A percentile compares a stretch with the other conserved stretches of the same genome.
These are phyloP conservation scores for Cichorium intybus DNA, from an alignment of 140 eudicot species.

Conservation along the genomic window DNA sequence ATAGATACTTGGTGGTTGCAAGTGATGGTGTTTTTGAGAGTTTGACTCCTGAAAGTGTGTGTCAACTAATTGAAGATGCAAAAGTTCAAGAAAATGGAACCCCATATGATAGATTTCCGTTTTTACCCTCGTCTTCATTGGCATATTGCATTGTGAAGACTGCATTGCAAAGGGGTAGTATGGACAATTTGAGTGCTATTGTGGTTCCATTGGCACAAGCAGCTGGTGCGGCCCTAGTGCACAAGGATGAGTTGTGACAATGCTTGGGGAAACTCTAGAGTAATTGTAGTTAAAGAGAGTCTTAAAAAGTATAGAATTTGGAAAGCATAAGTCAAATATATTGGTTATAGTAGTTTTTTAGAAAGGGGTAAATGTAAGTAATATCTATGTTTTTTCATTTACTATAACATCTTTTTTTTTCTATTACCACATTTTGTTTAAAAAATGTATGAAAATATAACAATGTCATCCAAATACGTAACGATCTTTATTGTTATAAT, in stretches of 20 bases:
- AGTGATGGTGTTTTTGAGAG: slow-evolving; percentile 78
- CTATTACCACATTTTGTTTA: background rate
- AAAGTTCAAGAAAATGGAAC: slow-evolving; percentile 17
- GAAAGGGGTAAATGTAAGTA: background rate
- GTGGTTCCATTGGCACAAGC: slow-evolving; percentile 43
- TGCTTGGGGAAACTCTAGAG: background rate
- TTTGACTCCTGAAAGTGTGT: slow-evolving; percentile 49
- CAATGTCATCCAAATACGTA: background rate
- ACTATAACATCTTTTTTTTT: background rate
- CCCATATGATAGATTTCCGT: slow-evolving; percentile 10
- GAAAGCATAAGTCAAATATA: background rate
- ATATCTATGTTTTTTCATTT: background rate
- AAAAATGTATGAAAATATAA: background rate
- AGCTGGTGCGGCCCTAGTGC: background rate
- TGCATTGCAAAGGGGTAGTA: slow-evolving; percentile 62
- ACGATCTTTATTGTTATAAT: background rate
- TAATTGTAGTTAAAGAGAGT: background rate
- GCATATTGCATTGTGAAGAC: slow-evolving; percentile 43
- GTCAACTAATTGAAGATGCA: slow-evolving; percentile 40
- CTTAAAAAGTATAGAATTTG: background rate
- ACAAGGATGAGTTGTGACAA: slow-evolving; percentile 32
- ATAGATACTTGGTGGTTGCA: slow-evolving; percentile 54
- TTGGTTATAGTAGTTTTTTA: background rate
- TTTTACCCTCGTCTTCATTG: slow-evolving; percentile 31
- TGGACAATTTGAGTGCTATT: slow-evolving; percentile 69